Conservation (phyloP, 2,329 filamentous ascomycete genomes). For the Paecilomyces formosus region DNA sequence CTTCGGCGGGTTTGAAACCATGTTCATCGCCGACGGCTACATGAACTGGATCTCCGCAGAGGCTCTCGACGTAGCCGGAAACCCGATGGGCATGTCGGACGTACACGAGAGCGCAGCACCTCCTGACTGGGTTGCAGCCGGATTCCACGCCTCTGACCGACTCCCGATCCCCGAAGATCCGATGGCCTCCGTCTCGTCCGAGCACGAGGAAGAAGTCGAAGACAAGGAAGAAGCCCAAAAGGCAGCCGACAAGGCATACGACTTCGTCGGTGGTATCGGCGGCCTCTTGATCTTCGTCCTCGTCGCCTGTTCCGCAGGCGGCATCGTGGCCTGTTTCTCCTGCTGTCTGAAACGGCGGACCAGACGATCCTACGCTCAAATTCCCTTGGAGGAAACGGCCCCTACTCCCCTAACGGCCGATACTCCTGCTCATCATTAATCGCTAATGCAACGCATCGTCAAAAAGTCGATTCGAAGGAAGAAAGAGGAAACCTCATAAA, state of each 20-base stretch:
- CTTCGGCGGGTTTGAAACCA: slow-evolving; percentile 28
- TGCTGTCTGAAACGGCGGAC: slow-evolving; percentile 14
- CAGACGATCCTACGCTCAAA: slow-evolving; percentile 18
- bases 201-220: slow-evolving; percentile 13
- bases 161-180: slow-evolving; percentile 21
- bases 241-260: slow-evolving; percentile 17
- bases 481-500: not conserved
- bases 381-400: slow-evolving; percentile 20
- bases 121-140: slow-evolving; percentile 21
- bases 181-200: slow-evolving; percentile 8
- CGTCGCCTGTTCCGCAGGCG: slow-evolving; percentile 15
- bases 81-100: slow-evolving; percentile 11
- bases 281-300: slow-evolving; percentile 22
- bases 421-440: not conserved
- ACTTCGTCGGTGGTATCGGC: slow-evolving; percentile 21
- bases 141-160: slow-evolving; percentile 14
- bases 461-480: not conserved
- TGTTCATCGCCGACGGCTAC: slow-evolving; percentile 20
- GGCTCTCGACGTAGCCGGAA: slow-evolving; percentile 5
- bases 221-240: slow-evolving; percentile 6
- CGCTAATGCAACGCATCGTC: not conserved
- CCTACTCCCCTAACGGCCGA: slow-evolving; percentile 8
- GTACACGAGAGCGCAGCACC: slow-evolving; percentile 17
- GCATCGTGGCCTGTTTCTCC: slow-evolving; percentile 14
- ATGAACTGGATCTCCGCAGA: slow-evolving; percentile 21